Evolutionary conservation across 345 rosid genomes (phyloP), one percentile per base, ranked within the genome.

Genomic region (Arabidopsis suecica): DNA sequence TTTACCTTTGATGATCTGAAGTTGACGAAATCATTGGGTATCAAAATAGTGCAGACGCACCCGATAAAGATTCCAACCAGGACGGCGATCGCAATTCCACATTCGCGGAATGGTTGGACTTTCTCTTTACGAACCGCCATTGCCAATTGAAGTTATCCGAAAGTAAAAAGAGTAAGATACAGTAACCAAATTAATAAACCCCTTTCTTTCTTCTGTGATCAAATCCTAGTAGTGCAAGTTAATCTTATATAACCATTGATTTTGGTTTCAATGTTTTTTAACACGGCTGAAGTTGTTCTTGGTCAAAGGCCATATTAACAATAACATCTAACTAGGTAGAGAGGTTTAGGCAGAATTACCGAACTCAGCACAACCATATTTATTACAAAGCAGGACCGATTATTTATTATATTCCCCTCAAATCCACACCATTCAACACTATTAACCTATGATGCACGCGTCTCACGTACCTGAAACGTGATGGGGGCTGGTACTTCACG

Each of bases 101-200:
- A 88, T 80, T 84, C 81, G 12, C 82, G 84, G 65, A 75, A 47
- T 9, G 86, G 54, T 45, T 78, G 87, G 28, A 48, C 77, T 65
- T 83, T 87, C 32, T 86, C 97, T 77, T 83, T 83, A 60, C 91
- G 95, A 67, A 47, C 86, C 65, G 77, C 87, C 93, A 88, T 85
- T 41, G 54, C 48, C 54, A 20, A 5, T 5, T 23, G n/a, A 54
- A 25, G n/a, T 10, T 56, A 20, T 25, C 53, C 23, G 36, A 20
- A 25, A 25, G 22, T 42, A 33, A 40, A 23, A 25, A 23, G 59
- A 28, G 53, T 48, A 63, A 42, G 49, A 44, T 23, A n/a, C 36
- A 73, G 58, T n/a, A 65, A 20, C 77, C 56, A 42, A 44, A 42
- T 10, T 55, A 57, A 55, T 73, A 65, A 65, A 54, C 7, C 14